Base-by-base conservation (phyloP, 371 early-diverging fungal species). In the Lichtheimia ornata region DNA sequence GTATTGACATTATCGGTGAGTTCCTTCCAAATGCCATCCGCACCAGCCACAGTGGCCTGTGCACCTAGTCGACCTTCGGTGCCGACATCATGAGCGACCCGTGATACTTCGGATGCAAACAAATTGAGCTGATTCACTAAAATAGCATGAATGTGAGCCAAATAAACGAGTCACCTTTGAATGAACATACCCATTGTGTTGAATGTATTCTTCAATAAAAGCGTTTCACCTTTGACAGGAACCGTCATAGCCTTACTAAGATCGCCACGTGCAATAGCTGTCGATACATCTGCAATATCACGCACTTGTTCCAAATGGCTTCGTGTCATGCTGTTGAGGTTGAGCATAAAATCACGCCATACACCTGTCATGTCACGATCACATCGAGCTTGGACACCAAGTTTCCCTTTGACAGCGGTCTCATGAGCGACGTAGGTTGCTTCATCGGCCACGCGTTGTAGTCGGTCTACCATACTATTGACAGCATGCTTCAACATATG, bases 131-230 rank as follows among this genome's bases (percentile, higher is more conserved):
- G 81, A 56, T 81, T 77, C 28, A 81, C 81, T 76, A 35, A 11
- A 35, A 35, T 35, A 11, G 9, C 0, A 35, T 35, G 35, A 35
- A 42, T 28, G 5, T 13, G 54, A 40, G 54, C 41, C 4, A 54
- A 40, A n/a, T 2, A 35, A 15, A 54, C 20, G 22, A 54, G 40
- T 22, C 27, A 44, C 22, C 44, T 56, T 45, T 45, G 13, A 0
- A 28, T 28, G 2, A 25, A 88, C 81, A 68, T 81, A 77, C 88
- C 90, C 91, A 91, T 90, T 2, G 79, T 80, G 66, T 90, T 90
- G 45, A 91, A 85, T 1, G 89, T 88, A 28, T 85, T 83, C 61
- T 89, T 91, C 3, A 91, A 72, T 17, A 88, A 77, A 24, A 81
- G 55, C 2, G 86, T 86, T 66, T 88, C 88, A 28, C 91, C 91